Base-by-base conservation (phyloP, 371 early-diverging fungal genomes). In the Actinomucor elegans region DNA sequence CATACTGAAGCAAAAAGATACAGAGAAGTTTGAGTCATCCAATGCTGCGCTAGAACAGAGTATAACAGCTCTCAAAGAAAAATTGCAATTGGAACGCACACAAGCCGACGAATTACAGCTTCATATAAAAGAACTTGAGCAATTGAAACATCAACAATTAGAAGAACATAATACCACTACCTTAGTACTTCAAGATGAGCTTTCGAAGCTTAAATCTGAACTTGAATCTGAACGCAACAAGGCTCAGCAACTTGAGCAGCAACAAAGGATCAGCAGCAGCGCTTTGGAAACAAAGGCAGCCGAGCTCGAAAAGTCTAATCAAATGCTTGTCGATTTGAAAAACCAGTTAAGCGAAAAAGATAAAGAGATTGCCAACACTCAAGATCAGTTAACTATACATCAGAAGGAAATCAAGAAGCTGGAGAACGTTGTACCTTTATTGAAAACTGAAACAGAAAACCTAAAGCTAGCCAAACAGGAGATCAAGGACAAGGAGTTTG, bases 381-480 rank as follows among this genome's bases (percentile, higher is more conserved):
- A 33, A 8, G 32, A 21, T 32, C 4, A 31, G 5, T 27, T 46
- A 24, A 21, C 37, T 14, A 28, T 40, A 18, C 34, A 33, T 10
- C 14, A 46, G 12, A 15, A 45, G 11, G 40, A 52, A 8, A 3
- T 36, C 5, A 4, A 31, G 0, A 28, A 44, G 26, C 28, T 61
- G 10, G 42, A 55, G 27, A 45, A 48, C 8, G 4, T 20, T 0
- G 31, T 51, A 4, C 41, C 46, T 21, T 26, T 32, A 9, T 18
- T 57, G 26, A 43, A 46, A 33, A 37, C 23, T n/a, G 52, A 57
- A 27, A 27, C 31, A 17, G 40, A 57, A 20, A 34, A 51, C 2
- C 29, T 45, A 10, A 57, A 46, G 23, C 9, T 29, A 8, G n/a
- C 45, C 7, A 43, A 57, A 18, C 11, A 44, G 6, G 29, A 50